Base-by-base conservation (phyloP, 192 early-diverging fungal genomes). In the Helicostylum pulchrum region DNA sequence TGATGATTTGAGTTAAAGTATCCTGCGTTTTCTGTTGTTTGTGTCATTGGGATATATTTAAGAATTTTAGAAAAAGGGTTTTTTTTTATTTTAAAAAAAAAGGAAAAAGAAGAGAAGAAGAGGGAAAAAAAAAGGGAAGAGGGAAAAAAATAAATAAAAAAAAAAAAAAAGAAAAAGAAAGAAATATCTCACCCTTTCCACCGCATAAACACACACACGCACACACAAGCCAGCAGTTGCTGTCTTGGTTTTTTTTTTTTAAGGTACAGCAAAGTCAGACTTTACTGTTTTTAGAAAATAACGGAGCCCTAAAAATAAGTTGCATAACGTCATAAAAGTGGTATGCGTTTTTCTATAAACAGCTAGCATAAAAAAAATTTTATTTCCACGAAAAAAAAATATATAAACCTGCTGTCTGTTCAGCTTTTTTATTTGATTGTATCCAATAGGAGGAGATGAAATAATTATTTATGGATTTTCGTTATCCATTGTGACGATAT, bases 261-360 rank as follows among this genome's bases (percentile, higher is more conserved):
- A 36, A 36, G 34, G 34, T 36, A 36, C 34, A 36, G 36, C 36
- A 39, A 39, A 39, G 4, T 1, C 31, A 56, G 54, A 30, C 54
- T 56, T 56, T 56, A 39, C 54, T 56, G 30, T 56, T 56, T 56
- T 56, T 56, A 56, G 54, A 56, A 36, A 56, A 56, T 36, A 30
- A 39, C 36, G 32, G 34, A 56, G 54, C n/a, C 10, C 31, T 31
- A 55, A 31, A 54, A 32, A 55, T 11, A 55, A 39, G 31, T 32
- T 39, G 31, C 31, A 56, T 56, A 56, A 56, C 54, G 54, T 56
- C 54, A 56, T 56, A 39, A 34, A 39, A 39, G 9, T 39, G 36
- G 36, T 39, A 39, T 39, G n/a, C 54, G 31, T 30, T 9, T n/a
- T 55, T 56, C 54, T 19, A 56, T 36, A 56, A n/a, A n/a, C 0